phyloP scores from a whole-genome alignment of 768 basidiomycete genomes.

The Albatrellus ellisii region DNA sequence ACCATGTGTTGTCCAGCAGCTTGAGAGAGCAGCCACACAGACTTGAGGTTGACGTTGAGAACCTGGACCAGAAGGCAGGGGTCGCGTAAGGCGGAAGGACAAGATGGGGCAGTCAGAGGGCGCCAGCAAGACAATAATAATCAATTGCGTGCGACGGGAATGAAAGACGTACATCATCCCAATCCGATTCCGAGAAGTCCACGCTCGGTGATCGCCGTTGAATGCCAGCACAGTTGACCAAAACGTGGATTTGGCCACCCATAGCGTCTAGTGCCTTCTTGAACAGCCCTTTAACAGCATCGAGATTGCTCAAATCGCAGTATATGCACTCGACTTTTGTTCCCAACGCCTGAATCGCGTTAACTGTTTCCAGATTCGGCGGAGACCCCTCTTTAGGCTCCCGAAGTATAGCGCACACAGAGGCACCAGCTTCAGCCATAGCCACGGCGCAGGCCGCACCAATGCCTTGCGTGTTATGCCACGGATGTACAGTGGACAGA shows the following conservation, averaged over 20 bases:
- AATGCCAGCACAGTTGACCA: constrained; percentile 61
- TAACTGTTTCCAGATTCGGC: constrained; percentile 23
- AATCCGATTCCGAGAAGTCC: constrained; percentile 51
- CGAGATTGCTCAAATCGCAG: constrained; percentile 43
- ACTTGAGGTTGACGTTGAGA: constrained; percentile 78
- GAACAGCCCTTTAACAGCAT: constrained; percentile 36
- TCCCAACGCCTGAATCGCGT: constrained; percentile 25
- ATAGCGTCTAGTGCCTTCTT: constrained; percentile 33
- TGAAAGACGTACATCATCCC: constrained; percentile 52
- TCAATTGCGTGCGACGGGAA: constrained; percentile 3
- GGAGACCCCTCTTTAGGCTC: constrained; percentile 23
- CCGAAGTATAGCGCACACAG: constrained; percentile 35
- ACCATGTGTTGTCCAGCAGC: constrained; percentile 90
- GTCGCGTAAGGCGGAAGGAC: constrained; percentile 5
- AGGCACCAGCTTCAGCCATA: constrained; percentile 40
- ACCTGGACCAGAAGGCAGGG: constrained; percentile 33
- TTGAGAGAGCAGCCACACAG: constrained; percentile 73
- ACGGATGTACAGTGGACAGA: not conserved
- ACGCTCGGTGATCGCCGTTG: constrained; percentile 47
- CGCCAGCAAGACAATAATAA: constrained; percentile 4
- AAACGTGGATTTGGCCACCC: constrained; percentile 43
- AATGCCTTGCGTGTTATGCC: constrained; percentile 26
- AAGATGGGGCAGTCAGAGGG: constrained; percentile 1
- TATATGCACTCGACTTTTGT: constrained; percentile 29
- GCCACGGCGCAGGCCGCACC: constrained; percentile 42